Evolutionary conservation across 2,329 filamentous ascomycete species (phyloP), one percentile per base, ranked within the genome.

Genomic region (Neocatenulostroma microsporum): DNA sequence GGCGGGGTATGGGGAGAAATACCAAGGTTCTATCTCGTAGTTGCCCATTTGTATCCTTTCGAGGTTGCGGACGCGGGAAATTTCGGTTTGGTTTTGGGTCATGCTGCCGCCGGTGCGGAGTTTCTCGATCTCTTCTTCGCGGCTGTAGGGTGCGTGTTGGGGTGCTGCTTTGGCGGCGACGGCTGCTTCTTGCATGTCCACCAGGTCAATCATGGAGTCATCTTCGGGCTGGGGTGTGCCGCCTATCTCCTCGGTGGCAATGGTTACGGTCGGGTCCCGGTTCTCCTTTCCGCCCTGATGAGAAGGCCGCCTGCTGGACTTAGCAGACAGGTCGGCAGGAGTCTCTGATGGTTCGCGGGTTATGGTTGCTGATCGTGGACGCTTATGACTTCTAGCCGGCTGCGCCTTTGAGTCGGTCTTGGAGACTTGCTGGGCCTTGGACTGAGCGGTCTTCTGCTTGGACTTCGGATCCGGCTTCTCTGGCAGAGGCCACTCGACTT

Each of bases 41-140:
- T 81, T 79, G 29, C 91, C 93, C 70, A 98, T 96, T 58, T 96
- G 89, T 3, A 98, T 81, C 49, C 83, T 88, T 37, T 84, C 85
- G 48, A 98, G 79, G 57, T 98, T 98, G 54, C 91, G 82, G 37
- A 98, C 94, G 36, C 93, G 82, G 17, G 89, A 89, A 43, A 98
- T 87, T 57, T 98, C 93, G 10, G 89, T 87, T 39, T 94, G 91
- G 48, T 96, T 96, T 58, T 98, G 93, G 9, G 93, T 98, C 91
- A 98, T 96, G 43, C 87, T 95, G 21, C 91, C 93, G 17, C 85
- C 84, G 3, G 87, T 94, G 26, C 91, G 80, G 8, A 98, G 72
- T 58, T 95, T 94, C 60, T 98, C 91, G 39, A 96, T 95, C 61
- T 98, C 91, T 47, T 93, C 84, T 59, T 94, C 84, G 33, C 83